Base-by-base conservation (phyloP, 2,329 filamentous ascomycete species). In the Penicillium psychrosexuale region DNA sequence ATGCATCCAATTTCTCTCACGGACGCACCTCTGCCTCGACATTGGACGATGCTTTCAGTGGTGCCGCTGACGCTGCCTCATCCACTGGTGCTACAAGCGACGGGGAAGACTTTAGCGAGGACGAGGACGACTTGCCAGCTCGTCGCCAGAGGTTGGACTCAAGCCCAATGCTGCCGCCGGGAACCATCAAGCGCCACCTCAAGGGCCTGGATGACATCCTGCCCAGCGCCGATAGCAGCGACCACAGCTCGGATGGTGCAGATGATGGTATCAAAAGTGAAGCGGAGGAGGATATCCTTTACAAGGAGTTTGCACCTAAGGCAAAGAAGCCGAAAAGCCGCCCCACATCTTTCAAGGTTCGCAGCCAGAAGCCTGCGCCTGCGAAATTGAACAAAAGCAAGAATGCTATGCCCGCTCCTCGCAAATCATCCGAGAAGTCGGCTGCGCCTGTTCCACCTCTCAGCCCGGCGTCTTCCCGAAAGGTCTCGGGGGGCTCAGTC, bases 21-120 rank as follows among this genome's bases (percentile, higher is more conserved):
- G 92, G 91, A 51, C 89, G 93, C 63, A 96, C 91, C 3, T 97
- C 93, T 8, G 91, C 91, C 7, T 97, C 93, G 0, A 97, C 93
- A 6, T 79, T 94, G 53, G 93, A 97, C 67, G 93, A 97, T 73
- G 92, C 90, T 1, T 89, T 97, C 61, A 97, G 93, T 71, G 92
- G 92, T 45, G 87, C 86, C 66, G 92, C 92, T 38, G 93, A 97
- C 70, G 85, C 83, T 45, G 85, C 89, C 46, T 95, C 91, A 3
- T 95, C 90, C 2, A 91, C 89, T 42, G 90, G 90, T 51, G 91
- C 90, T 52, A 94, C 89, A 45, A 92, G 89, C 63, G 89, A 94
- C 54, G 83, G 82, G 53, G 89, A 90, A 47, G 77, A 79, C 34
- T 77, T 75, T 49, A 79, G 84, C 66, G 86, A 88, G 36, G 86